A percentile compares a stretch with the other conserved stretches of the same genome.
Conservation (phyloP, 169 alveolate genomes). For the Eimeria acervulina region DNA sequence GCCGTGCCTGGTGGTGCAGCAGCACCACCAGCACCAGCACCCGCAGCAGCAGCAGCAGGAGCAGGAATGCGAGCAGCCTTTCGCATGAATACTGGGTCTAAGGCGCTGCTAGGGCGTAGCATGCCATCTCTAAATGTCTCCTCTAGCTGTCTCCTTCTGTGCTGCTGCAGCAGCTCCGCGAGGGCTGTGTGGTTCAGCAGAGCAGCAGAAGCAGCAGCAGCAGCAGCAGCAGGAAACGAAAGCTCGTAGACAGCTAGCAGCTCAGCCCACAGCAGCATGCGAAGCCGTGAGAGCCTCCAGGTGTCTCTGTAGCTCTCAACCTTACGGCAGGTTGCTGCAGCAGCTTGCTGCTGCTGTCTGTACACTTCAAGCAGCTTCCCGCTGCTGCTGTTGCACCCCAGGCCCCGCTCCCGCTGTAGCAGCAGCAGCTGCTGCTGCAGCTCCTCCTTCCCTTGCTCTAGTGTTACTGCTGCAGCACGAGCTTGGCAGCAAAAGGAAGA, state of each 20-base stretch:
- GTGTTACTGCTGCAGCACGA: slow-evolving; percentile 48
- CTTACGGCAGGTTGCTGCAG: slow-evolving; percentile 43
- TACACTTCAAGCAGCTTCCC: neutral
- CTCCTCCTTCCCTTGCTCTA: neutral
- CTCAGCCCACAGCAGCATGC: slow-evolving; percentile 75
- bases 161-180: slow-evolving; percentile 65
- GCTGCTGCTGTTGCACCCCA: slow-evolving; percentile 11
- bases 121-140: neutral
- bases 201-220: slow-evolving; percentile 48
- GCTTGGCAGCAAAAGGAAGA: slow-evolving; percentile 1
- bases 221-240: slow-evolving; percentile 52
- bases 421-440: slow-evolving; percentile 71
- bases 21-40: slow-evolving; percentile 3
- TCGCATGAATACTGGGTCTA: slow-evolving; percentile 36
- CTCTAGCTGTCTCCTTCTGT: slow-evolving; percentile 52
- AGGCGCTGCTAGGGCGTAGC: slow-evolving; percentile 4
- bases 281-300: slow-evolving; percentile 37
- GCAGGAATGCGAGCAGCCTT: slow-evolving; percentile 28
- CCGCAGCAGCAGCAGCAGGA: slow-evolving; percentile 18
- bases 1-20: neutral
- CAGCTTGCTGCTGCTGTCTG: slow-evolving; percentile 64
- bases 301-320: slow-evolving; percentile 36
- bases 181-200: slow-evolving; percentile 47
- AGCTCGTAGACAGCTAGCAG: neutral
- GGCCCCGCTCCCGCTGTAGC: slow-evolving; percentile 51